These are phyloP conservation scores for Nyctanthes arbortristis DNA, from an alignment of 257 asterid species.

Conservation along the genomic window DNA sequence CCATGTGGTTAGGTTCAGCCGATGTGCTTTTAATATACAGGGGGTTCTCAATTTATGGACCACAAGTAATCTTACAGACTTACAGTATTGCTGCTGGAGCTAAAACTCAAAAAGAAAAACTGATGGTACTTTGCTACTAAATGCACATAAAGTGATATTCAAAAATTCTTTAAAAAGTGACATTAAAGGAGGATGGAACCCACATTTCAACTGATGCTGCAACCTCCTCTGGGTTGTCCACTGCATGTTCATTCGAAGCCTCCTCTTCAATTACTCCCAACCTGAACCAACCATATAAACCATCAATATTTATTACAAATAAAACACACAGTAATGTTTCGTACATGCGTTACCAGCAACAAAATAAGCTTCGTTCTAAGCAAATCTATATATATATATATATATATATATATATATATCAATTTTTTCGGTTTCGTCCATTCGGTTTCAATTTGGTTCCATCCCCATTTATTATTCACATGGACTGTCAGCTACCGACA, in stretches of 20 bases:
- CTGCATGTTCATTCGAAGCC: constrained; percentile 63
- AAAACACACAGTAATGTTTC: not conserved
- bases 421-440: not conserved
- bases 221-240: constrained; percentile 84
- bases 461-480: constrained; percentile 13
- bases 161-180: not conserved
- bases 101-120: constrained; percentile 29
- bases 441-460: not conserved
- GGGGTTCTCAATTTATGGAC: constrained; percentile 36
- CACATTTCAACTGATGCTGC: constrained; percentile 80
- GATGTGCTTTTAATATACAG: constrained; percentile 26
- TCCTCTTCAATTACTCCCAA: constrained; percentile 43
- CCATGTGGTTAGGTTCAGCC: constrained; percentile 31
- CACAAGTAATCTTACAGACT: no score
- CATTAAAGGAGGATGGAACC: constrained; percentile 21
- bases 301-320: constrained; percentile 1
- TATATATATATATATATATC: no score
- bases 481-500: constrained; percentile 55
- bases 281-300: constrained; percentile 38
- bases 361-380: not conserved
- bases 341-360: not conserved
- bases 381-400: no score
- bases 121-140: constrained; percentile 27
- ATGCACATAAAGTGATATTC: constrained; percentile 18
- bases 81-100: no score